Evolutionary conservation across 352 stramenopile species (phyloP), one percentile per base, ranked within the genome.

Genomic region (Bremia lactucae): DNA sequence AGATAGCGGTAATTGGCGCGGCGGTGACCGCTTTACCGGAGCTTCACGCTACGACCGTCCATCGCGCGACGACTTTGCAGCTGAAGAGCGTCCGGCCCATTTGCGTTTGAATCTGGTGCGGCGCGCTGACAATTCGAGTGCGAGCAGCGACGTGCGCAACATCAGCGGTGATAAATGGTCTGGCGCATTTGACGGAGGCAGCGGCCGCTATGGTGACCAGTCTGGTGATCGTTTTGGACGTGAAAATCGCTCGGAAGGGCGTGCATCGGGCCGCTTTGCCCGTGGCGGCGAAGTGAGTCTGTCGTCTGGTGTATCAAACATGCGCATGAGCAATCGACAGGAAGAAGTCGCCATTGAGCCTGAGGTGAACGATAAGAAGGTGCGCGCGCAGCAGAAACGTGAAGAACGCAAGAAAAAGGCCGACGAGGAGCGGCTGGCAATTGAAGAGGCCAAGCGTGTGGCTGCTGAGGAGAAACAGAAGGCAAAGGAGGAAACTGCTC

Each of bases 331-430:
- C 36, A 37, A 16, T 9, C 49, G 49, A 25, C 53, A 64, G 42
- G 44, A 55, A 26, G 19, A 55, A 35, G 35, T 55, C 8, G 43
- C 43, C 2, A 49, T 41, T 2, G 51, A 63, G 36, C 31, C 44
- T 3, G 34, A 52, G 11, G 11, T 65, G 23, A 36, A 36, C 20
- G 71, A 81, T 34, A 81, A 84, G 64, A 83, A 87, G 62, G 38
- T 48, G 26, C 51, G 46, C 4, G 70, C 67, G 2, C 60, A 83
- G 58, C 60, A 79, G 55, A 66, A 80, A 46, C 69, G 70, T 19
- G 74, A 87, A 42, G 71, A 87, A 55, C 73, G 73, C 63, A 84
- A 83, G 71, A 80, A 85, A 53, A 89, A 85, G 60, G 73, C 71
- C 1, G 73, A 87, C 52, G 70, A 89, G 55, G 75, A 89, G 49